Base-by-base conservation (phyloP, 2,329 filamentous ascomycete species). In the Lachnellula subtilissima region DNA sequence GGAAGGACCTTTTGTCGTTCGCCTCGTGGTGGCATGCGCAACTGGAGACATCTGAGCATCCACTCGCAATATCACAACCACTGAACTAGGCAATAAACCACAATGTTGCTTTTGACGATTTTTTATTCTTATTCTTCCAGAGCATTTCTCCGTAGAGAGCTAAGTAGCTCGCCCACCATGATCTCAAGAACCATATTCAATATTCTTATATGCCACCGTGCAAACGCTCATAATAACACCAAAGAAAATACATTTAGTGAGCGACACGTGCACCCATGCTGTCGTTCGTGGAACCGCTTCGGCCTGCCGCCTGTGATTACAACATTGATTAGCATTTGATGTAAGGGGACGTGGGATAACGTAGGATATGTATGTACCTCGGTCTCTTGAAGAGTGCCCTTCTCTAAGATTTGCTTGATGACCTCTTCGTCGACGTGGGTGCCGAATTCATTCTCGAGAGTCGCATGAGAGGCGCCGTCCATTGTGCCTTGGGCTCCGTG, bases 391-490 rank as follows among this genome's bases (percentile, higher is more conserved):
- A 87, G 71, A 15, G 78, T 78, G 22, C 93, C 93, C 71, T 83
- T 83, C 75, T 90, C 81, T 43, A 97, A 77, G 61, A 99, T 96
- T 75, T 84, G 77, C 75, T 83, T 83, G 69, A 97, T 87, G 57
- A 88, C 86, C 0, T 93, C 88, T 7, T 97, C 92, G 23, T 91
- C 86, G 53, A 85, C 79, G 65, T 79, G 75, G 14, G 90, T 93
- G 64, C 89, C 91, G 66, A 99, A 99, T 76, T 97, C 92, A 64
- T 85, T 87, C 69, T 94, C 86, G 4, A 99, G 79, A 48, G 79
- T 79, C 45, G 78, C 74, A 63, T 95, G 89, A 65, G 89, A 88
- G 8, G 92, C 91, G 9, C 77, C 75, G 69, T 97, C 88, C 45
- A 88, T 77, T 57, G 85, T 81, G 55, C 93, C 93, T 72, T 96